Evolutionary conservation across 2,329 filamentous ascomycete genomes (phyloP).

Genomic region (Thermochaetoides dissita): DNA sequence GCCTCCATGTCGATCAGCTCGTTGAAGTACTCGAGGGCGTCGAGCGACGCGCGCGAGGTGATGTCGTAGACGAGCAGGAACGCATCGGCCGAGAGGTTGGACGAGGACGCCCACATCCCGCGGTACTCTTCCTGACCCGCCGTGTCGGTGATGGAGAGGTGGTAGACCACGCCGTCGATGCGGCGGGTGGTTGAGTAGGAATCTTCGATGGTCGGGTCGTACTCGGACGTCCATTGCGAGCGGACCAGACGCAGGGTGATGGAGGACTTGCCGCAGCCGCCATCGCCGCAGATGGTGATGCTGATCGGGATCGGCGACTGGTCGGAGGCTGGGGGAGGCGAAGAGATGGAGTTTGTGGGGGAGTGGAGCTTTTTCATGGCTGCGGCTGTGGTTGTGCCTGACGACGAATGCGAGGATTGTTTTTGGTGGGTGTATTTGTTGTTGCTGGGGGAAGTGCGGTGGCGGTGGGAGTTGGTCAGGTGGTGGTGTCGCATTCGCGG

Average conservation of each 20-base stretch:
- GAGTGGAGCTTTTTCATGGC: no score
- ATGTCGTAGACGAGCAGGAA: slow-evolving; percentile 85
- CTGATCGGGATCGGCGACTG: slow-evolving; percentile 40
- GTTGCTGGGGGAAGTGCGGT: no score
- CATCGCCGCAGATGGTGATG: slow-evolving; percentile 77
- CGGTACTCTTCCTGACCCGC: slow-evolving; percentile 86
- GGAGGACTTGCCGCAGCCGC: slow-evolving; percentile 72
- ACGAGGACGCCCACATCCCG: slow-evolving; percentile 61
- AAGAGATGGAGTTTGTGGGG: no score
- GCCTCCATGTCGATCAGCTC: slow-evolving; percentile 73
- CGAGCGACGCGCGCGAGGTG: slow-evolving; percentile 53
- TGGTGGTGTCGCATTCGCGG: no score
- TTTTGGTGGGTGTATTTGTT: no score
- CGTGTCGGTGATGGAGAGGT: slow-evolving; percentile 67
- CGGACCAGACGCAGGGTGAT: slow-evolving; percentile 73
- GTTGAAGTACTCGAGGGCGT: slow-evolving; percentile 64
- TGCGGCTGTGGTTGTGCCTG: no score
- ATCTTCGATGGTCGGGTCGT: slow-evolving; percentile 71
- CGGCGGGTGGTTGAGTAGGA: slow-evolving; percentile 70
- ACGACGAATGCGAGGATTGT: no score
- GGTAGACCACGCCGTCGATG: slow-evolving; percentile 69
- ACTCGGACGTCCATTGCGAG: slow-evolving; percentile 72
- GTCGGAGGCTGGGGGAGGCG: no score
- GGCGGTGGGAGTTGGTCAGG: no score
- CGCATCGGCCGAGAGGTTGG: slow-evolving; percentile 65